Conservation (phyloP, 805 yeast genomes). For the Yamadazyma phyllophila region DNA sequence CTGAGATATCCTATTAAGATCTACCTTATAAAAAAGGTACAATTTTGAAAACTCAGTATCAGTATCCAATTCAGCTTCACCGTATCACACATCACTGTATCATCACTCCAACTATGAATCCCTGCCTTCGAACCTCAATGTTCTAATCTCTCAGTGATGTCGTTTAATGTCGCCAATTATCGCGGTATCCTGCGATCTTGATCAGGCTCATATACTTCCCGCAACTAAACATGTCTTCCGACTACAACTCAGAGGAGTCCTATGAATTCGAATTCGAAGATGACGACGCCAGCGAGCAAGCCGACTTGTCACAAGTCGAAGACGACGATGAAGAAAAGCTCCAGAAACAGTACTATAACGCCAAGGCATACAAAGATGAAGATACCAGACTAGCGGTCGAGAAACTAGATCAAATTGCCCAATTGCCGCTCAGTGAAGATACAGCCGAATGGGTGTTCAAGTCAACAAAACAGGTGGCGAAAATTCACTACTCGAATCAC, state of each 20-base stretch:
- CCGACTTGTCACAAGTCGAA: slow-evolving; percentile 27
- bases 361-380: slow-evolving; percentile 38
- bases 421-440: slow-evolving; percentile 14
- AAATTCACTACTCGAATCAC: slow-evolving; percentile 26
- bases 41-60: too few species aligned
- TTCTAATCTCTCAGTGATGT: too few species aligned
- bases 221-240: slow-evolving; percentile 26
- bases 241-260: slow-evolving; percentile 37
- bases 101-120: too few species aligned
- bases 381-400: slow-evolving; percentile 23
- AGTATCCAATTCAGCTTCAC: too few species aligned
- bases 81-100: too few species aligned
- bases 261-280: slow-evolving; percentile 42
- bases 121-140: too few species aligned
- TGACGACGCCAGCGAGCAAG: slow-evolving; percentile 20
- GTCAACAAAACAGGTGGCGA: slow-evolving; percentile 41
- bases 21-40: too few species aligned
- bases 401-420: slow-evolving; percentile 19
- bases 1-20: too few species aligned
- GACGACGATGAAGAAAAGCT: slow-evolving; percentile 21
- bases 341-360: slow-evolving; percentile 34
- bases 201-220: too few species aligned
- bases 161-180: too few species aligned
- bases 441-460: slow-evolving; percentile 36
- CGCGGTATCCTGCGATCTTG: too few species aligned